Evolutionary conservation across 257 asterid species (phyloP), one percentile per base, ranked within the genome.

Genomic region (Ballota nigra): DNA sequence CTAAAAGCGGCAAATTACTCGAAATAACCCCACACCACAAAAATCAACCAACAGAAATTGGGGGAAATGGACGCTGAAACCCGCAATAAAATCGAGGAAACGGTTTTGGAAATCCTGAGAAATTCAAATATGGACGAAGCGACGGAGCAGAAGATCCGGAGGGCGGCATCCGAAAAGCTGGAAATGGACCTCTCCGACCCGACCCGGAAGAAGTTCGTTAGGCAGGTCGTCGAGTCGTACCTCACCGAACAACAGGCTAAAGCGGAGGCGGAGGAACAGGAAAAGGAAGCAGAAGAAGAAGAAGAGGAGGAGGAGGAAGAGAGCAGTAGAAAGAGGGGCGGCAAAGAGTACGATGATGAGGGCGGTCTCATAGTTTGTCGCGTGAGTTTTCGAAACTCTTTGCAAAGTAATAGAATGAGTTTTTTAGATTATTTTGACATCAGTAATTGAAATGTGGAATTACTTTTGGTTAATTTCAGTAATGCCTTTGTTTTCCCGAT

Each of bases 341-440:
- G 77, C 31, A 85, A 77, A 74, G 97, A 89, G 83, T 88, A 80
- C 56, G 99, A 92, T 62, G 98, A 89, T 31, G 98, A 86, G 13
- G 98, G 98, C 18, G 92, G 89, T 49, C 94, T 88, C 76, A 92
- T 95, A 33, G 63, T 89, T 61, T 95, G 99, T 81, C 86, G 96
- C 74, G 97, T 92, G 58, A 81, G 95, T 74, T 61, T 12, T 52
- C 41, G 47, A 41, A 23, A 8, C 6, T 11, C 9, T 12, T 20
- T 45, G 12, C 62, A 15, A 10, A 53, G 28, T 18, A 56, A 23
- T 55, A 20, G 57, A 51, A 18, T 51, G 4, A 18, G 26, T 51
- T 13, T 58, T 28, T 12, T 55, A 20, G 62, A 4, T 58, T 29
- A 47, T 47, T 15, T 41, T 11, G 49, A 11, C 49, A 41, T 41